phyloP scores from a whole-genome alignment of 306 rosid species.

The Arachis hypogaea region DNA sequence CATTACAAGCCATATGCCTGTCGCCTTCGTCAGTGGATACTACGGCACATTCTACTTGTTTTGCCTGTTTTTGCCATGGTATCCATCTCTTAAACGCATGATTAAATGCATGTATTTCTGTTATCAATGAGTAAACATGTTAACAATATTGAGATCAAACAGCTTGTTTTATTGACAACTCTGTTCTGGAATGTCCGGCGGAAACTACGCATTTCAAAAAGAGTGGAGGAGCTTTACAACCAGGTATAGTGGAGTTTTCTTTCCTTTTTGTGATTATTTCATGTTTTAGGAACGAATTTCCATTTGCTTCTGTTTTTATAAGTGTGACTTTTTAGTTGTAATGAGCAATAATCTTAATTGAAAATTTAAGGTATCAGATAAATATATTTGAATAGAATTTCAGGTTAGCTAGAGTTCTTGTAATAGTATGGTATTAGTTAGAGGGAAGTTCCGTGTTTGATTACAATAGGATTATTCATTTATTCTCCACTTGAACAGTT shows the following conservation, averaged over 20 bases:
- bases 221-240: constrained; percentile 78
- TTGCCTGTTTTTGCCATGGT: constrained; percentile 68
- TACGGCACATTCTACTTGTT: constrained; percentile 52
- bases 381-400: constrained; percentile 26
- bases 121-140: constrained; percentile 45
- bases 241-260: constrained; percentile 51
- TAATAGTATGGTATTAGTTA: constrained; percentile 18
- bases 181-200: constrained; percentile 54
- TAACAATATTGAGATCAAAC: constrained; percentile 55
- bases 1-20: constrained; percentile 71
- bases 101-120: constrained; percentile 39
- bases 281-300: constrained; percentile 4
- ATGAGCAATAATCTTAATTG: constrained; percentile 8
- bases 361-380: neutral
- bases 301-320: neutral
- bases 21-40: constrained; percentile 65
- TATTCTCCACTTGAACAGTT: constrained; percentile 21
- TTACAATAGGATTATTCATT: neutral
- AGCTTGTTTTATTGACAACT: constrained; percentile 67
- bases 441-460: constrained; percentile 16
- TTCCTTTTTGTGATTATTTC: neutral
- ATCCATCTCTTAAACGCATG: constrained; percentile 49
- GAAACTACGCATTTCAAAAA: constrained; percentile 49
- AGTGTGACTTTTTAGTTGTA: constrained; percentile 11
- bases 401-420: constrained; percentile 13